Conservation (phyloP, 2,329 filamentous ascomycete genomes). For the Cercospora berteroae region DNA sequence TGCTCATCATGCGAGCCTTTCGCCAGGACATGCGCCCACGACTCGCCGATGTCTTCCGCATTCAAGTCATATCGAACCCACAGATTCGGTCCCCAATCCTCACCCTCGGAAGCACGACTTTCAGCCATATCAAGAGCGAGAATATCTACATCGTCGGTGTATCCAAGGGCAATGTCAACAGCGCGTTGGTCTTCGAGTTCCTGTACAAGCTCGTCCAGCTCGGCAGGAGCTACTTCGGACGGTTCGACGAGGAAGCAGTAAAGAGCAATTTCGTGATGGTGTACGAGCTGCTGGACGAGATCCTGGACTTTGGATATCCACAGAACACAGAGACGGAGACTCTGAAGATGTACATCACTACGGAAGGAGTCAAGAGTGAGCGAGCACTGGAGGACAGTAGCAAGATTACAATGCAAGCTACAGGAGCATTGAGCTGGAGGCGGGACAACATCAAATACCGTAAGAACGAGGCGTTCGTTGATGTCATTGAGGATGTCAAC, state of each 20-base stretch:
- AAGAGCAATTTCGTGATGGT: constrained; percentile 99
- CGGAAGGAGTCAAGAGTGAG: constrained; percentile 94
- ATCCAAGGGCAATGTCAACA: constrained; percentile 99
- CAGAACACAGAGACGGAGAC: constrained; percentile 99
- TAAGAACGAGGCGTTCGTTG: constrained; percentile 98
- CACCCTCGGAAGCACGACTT: constrained; percentile 94
- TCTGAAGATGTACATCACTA: constrained; percentile 99
- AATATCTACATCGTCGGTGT: constrained; percentile 98
- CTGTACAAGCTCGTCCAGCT: constrained; percentile 87
- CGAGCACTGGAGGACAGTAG: constrained; percentile 81
- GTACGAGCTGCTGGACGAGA: constrained; percentile 96
- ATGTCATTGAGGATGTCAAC: constrained; percentile 99
- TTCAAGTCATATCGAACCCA: constrained; percentile 95
- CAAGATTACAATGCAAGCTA: constrained; percentile 99
- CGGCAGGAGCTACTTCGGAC: constrained; percentile 95
- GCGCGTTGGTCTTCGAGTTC: constrained; percentile 96
- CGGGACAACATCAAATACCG: constrained; percentile 97
- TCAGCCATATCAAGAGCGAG: constrained; percentile 99
- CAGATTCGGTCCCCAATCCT: constrained; percentile 97
- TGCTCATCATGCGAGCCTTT: constrained; percentile 98
- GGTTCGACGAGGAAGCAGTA: constrained; percentile 98
- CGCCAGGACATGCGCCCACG: constrained; percentile 97
- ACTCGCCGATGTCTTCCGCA: constrained; percentile 97
- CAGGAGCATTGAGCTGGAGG: constrained; percentile 93
- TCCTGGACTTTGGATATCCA: constrained; percentile 97